Evolutionary conservation across 2,329 filamentous ascomycete species (phyloP).

Genomic region (Corinectria fuckeliana): DNA sequence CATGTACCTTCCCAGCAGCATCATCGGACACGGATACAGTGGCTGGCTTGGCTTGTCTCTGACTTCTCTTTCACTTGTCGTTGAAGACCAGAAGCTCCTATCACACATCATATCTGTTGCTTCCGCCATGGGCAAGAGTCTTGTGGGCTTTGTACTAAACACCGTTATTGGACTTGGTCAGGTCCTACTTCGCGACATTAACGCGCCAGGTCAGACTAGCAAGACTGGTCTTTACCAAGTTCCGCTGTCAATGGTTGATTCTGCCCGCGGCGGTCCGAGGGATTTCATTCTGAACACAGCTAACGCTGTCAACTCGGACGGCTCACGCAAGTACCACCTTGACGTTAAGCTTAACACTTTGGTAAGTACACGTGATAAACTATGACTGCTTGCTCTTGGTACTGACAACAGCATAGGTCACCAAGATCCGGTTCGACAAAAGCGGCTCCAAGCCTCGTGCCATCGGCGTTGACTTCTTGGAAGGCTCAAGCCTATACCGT

Average conservation of each 20-base stretch:
- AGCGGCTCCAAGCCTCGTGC: constrained; percentile 40
- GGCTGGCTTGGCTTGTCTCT: constrained; percentile 44
- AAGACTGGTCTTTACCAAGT: constrained; percentile 58
- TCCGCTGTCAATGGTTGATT: constrained; percentile 60
- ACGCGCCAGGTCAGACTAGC: constrained; percentile 29
- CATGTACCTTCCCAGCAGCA: constrained; percentile 47
- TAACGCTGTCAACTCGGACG: constrained; percentile 30
- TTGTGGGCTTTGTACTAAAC: constrained; percentile 23
- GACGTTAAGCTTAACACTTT: constrained; percentile 37
- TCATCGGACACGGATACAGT: constrained; percentile 50
- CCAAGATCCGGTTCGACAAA: constrained; percentile 47
- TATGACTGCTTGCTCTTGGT: not conserved
- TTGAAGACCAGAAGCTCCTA: constrained; percentile 40
- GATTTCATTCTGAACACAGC: constrained; percentile 57
- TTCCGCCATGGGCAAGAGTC: constrained; percentile 36
- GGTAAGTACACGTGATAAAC: not conserved
- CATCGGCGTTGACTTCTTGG: constrained; percentile 42
- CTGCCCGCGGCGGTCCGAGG: constrained; percentile 59
- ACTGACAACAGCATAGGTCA: constrained; percentile 33
- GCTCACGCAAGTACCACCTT: constrained; percentile 37
- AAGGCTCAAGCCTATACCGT: constrained; percentile 32
- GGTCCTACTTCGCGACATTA: constrained; percentile 38
- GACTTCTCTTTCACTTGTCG: constrained; percentile 30
- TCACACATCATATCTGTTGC: constrained; percentile 37
- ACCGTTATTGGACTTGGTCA: constrained; percentile 35